Evolutionary conservation across 148 eudicot genomes (phyloP), one percentile per base, ranked within the genome.

Genomic region (Salicornia ramosissima): DNA sequence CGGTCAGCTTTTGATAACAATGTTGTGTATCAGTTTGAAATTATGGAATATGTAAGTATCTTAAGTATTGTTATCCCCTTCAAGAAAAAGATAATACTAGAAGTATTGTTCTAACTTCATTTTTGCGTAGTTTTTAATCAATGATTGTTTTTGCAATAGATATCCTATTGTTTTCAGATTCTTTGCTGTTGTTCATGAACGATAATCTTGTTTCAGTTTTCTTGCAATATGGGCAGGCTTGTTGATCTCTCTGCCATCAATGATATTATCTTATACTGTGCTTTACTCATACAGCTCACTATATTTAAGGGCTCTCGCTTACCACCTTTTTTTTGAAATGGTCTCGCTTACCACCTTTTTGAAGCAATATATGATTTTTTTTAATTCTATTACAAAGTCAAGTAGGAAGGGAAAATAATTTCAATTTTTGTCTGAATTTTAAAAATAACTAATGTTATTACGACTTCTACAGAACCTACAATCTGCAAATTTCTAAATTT

Each of bases 1-100:
- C 99, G 99, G 65, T 94, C 99, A 25, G 99, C 99, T 29, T 94
- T 94, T 73, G 99, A 94, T 70, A 72, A 74, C 79, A 81, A 90
- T 75, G 99, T 94, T 77, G 96, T 94, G 45, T 90, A 72, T 69
- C 97, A 94, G 79, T 94, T 88, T 77, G 99, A 94, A 78, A 90
- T 86, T 7, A 94, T 94, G 99, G 99, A 94, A 94, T 94, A 90
- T 84, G 99, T 94, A 85, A 88, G 92, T 36, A 8, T 3, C 40
- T 8, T 36, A 36, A 36, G 31, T 12, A 2, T 15, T 22, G 0
- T 33, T 68, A n/a, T n/a, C n/a, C n/a, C n/a, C n/a, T n/a, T n/a
- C n/a, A n/a, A n/a, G n/a, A n/a, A n/a, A n/a, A n/a, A n/a, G n/a
- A n/a, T n/a, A n/a, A n/a, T n/a, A n/a, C n/a, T n/a, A n/a, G n/a